phyloP scores from a whole-genome alignment of 139 green algal species.

The Tetraselmis chui region DNA sequence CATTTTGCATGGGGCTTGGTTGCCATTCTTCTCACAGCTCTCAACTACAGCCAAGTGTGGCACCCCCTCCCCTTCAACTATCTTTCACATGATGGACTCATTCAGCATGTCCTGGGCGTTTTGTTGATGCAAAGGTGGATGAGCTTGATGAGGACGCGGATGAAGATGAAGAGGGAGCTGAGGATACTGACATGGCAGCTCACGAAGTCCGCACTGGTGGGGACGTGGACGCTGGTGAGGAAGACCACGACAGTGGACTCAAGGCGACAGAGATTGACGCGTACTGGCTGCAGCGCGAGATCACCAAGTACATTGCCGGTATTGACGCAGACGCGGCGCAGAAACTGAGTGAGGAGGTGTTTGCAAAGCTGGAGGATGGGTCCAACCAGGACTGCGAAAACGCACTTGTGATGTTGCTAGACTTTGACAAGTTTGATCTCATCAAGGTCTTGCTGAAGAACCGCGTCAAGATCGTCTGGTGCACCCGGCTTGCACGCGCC shows the following conservation, averaged over 20 bases:
- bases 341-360: constrained; percentile 69
- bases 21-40: too few relatives aligned
- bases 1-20: too few relatives aligned
- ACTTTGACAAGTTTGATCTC: constrained; percentile 93
- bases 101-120: too few relatives aligned
- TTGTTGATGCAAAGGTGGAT: constrained; percentile 30
- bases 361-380: constrained; percentile 34
- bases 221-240: constrained; percentile 49
- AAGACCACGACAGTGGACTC: constrained; percentile 29
- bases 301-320: constrained; percentile 57
- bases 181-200: neutral
- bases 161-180: constrained; percentile 26
- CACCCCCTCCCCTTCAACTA: too few relatives aligned
- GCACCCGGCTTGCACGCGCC: constrained; percentile 78
- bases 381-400: constrained; percentile 58
- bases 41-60: too few relatives aligned
- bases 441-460: constrained; percentile 94
- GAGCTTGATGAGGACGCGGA: constrained; percentile 34
- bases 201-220: constrained; percentile 24
- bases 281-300: constrained; percentile 95
- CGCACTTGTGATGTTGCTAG: constrained; percentile 78
- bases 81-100: too few relatives aligned
- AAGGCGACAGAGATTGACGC: constrained; percentile 82
- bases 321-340: constrained; percentile 67
- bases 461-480: constrained; percentile 88